Evolutionary conservation across 495 filamentous ascomycete species (phyloP), one percentile per base, ranked within the genome.

Genomic region (Chaetomidium leptoderma): DNA sequence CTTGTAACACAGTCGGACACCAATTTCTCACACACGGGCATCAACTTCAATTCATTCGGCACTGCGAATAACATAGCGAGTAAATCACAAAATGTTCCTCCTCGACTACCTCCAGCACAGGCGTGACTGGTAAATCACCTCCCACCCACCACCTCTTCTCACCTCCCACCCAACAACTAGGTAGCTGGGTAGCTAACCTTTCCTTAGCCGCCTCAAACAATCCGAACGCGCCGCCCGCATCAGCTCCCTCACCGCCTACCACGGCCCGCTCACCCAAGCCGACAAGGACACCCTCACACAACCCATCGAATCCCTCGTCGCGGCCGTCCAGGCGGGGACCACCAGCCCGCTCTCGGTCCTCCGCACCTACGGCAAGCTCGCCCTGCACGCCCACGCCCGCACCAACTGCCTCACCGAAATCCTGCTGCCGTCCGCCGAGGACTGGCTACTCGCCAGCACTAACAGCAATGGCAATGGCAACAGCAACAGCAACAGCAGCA

Each of bases 351-450:
- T 87, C 27, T 85, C 92, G 55, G 81, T 98, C 29, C 84, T 98
- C 14, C 84, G 76, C 54, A 84, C 91, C n/a, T 98, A 96, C 66
- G 90, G 90, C 64, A 96, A 95, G 72, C 81, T 91, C 11, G 89
- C 92, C 2, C 71, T 96, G 33, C 85, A 83, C 61, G 93, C 92
- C 6, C 93, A 97, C 49, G 77, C 83, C 45, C 86, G 88, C 70
- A 96, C 91, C 0, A 97, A 96, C 71, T 96, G 90, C 62, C 72
- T 96, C 5, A 98, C 93, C 0, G 93, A 98, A 75, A 77, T 97
- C 35, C 79, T 97, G 71, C 78, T 98, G 11, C 78, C 83, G 0
- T 85, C 84, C 44, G 91, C 92, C 0, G 90, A 95, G 69, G 63
- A 71, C n/a, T 96, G 90, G 90, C 73, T 46, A 3, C 8, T n/a